Conservation (phyloP, 2,329 filamentous ascomycete species). For the Botrytis galanthina region DNA sequence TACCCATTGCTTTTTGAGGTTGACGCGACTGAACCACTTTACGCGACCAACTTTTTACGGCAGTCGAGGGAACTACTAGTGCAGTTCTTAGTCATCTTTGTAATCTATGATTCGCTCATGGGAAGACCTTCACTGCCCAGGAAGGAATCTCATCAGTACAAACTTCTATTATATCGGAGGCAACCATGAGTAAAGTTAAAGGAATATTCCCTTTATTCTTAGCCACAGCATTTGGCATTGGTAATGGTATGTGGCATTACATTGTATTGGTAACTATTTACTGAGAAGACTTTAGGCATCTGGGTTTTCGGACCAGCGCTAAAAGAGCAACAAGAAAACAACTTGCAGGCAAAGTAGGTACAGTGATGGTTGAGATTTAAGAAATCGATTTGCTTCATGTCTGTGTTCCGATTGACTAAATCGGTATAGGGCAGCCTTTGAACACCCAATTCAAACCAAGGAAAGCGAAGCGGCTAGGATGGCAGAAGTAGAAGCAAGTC, state of each 20-base stretch:
- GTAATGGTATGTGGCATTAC: constrained; percentile 33
- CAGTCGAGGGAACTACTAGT: background rate
- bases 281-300: constrained; percentile 27
- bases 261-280: background rate
- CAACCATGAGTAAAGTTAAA: constrained; percentile 34
- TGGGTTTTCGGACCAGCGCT: constrained; percentile 37
- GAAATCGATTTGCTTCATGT: background rate
- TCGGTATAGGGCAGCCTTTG: constrained; percentile 25
- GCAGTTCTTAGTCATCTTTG: background rate
- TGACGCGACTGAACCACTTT: constrained; percentile 21
- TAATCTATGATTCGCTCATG: background rate
- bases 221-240: constrained; percentile 35
- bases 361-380: background rate
- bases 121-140: background rate
- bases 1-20: constrained; percentile 13
- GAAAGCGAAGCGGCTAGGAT: constrained; percentile 22
- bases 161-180: background rate
- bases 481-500: constrained; percentile 30
- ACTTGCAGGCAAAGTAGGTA: constrained; percentile 27
- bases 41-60: constrained; percentile 18
- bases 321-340: constrained; percentile 32
- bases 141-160: background rate
- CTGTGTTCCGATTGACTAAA: constrained; percentile 20
- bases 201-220: constrained; percentile 34
- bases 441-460: constrained; percentile 19